Evolutionary conservation across 2,329 filamentous ascomycete species (phyloP), one percentile per base, ranked within the genome.

Genomic region (Penicillium sp.): DNA sequence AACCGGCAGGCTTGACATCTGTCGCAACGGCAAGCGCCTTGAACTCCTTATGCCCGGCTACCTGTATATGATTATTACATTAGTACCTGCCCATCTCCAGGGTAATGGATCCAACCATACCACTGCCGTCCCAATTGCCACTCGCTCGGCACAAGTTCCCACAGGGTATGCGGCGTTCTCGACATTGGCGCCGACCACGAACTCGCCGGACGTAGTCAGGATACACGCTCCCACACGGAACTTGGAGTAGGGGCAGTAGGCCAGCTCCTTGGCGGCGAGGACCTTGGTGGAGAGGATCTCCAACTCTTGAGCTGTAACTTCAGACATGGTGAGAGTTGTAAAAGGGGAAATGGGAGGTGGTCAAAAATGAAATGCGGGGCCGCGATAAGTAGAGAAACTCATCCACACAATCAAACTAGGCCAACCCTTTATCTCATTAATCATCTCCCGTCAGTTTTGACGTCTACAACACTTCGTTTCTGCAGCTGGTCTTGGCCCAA

Each of bases 131-230:
- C 86, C 90, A 64, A 98, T 82, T 1, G 91, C 92, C n/a, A 93
- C 91, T 57, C 93, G 83, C 82, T 99, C 95, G 14, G 95, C 95
- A 75, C 95, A 98, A 3, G 91, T 96, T n/a, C 92, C 92, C 6
- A 97, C 93, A 0, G 95, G 93, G 72, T 96, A 98, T 27, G 89
- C 81, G 1, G 92, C 93, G 72, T 98, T 97, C 78, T 99, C 95
- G 60, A 98, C 87, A 72, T 96, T 96, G 61, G 91, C 92, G 54
- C 95, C 95, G 46, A 83, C 80, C 56, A 92, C 81, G 65, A 82
- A 85, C 56, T 77, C 74, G 3, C 82, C 84, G 29, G 81, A 76
- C 11, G 75, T 61, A 7, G 85, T 82, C 60, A 98, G 86, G 59
- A 98, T 77, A 33, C 90, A 88, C 50, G 90, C 88, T 61, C 95